Evolutionary conservation across 345 rosid species (phyloP), one percentile per base, ranked within the genome.

Genomic region (Bruguiera parviflora): DNA sequence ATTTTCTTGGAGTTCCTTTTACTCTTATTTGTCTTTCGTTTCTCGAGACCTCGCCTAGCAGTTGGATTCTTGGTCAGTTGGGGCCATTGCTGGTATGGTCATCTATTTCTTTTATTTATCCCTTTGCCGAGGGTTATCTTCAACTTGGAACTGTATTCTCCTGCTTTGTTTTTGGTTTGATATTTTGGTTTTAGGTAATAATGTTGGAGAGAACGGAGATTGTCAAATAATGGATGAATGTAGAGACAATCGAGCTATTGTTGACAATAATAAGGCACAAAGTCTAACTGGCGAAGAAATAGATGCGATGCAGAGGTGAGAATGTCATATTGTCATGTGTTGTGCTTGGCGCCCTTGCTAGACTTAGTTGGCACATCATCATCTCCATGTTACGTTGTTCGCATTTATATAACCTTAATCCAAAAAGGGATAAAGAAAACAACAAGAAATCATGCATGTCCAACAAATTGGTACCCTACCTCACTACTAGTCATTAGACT

Each of bases 221-320:
- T 51, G 66, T 71, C 79, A 82, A 75, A 61, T 77, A 10, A 77
- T 32, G 31, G 88, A 81, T 0, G 97, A 92, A 71, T 70, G 77
- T 13, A 76, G 83, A 69, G 99, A 92, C 56, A 90, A 95, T 75
- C 68, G 99, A 29, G 88, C 84, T 8, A 47, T 92, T 46, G 76
- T 92, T 15, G 97, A 95, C 71, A 86, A 95, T 61, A 95, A 95
- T 71, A 83, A 86, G 81, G 96, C 97, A 0, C 99, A 95, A 65
- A 83, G 72, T 31, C 87, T 92, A 51, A 86, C 86, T 3, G 87
- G 96, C 58, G 92, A 90, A 66, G 96, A 86, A 72, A 92, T 95
- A 66, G 97, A 87, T 70, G 91, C 77, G 71, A 83, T 95, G 84
- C 82, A 88, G 70, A 86, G 89, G 96, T 89, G 61, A 62, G 80